These are phyloP conservation scores for Arachnomyces sp. DNA, from an alignment of 2,329 filamentous ascomycete species.

Conservation along the genomic window DNA sequence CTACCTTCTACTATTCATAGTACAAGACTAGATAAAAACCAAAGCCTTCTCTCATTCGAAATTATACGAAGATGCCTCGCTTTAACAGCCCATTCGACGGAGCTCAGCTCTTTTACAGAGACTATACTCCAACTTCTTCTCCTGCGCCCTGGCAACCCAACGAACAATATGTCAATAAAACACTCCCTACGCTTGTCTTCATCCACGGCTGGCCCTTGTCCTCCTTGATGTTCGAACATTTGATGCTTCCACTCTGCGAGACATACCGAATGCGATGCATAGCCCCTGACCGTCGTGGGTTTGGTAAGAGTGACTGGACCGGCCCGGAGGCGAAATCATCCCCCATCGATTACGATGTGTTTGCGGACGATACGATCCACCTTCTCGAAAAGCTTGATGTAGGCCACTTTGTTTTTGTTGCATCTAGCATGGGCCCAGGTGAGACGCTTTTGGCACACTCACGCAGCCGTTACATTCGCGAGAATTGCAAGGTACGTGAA, in stretches of 20 bases:
- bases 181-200: slow-evolving; percentile 18
- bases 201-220: slow-evolving; percentile 27
- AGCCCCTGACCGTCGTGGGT: slow-evolving; percentile 23
- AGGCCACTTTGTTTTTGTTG: slow-evolving; percentile 19
- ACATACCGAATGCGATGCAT: slow-evolving; percentile 22
- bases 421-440: slow-evolving; percentile 23
- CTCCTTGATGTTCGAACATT: slow-evolving; percentile 21
- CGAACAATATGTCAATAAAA: slow-evolving; percentile 6
- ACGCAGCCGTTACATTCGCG: slow-evolving; percentile 12
- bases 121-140: slow-evolving; percentile 16
- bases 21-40: no score
- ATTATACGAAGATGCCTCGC: slow-evolving; percentile 14
- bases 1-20: no score
- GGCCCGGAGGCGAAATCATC: slow-evolving; percentile 8
- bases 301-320: slow-evolving; percentile 25
- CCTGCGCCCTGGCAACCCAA: slow-evolving; percentile 9
- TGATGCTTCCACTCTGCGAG: slow-evolving; percentile 21
- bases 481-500: slow-evolving; percentile 15
- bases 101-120: slow-evolving; percentile 17
- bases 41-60: no score
- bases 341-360: slow-evolving; percentile 22
- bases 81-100: slow-evolving; percentile 17
- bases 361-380: slow-evolving; percentile 20
- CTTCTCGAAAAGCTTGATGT: slow-evolving; percentile 16
- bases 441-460: slow-evolving; percentile 21